Percentiles rank a stretch among this genome's conserved stretches.
Evolutionary conservation across 352 stramenopile species (phyloP).

Genomic region (Phytophthora colocasiae): DNA sequence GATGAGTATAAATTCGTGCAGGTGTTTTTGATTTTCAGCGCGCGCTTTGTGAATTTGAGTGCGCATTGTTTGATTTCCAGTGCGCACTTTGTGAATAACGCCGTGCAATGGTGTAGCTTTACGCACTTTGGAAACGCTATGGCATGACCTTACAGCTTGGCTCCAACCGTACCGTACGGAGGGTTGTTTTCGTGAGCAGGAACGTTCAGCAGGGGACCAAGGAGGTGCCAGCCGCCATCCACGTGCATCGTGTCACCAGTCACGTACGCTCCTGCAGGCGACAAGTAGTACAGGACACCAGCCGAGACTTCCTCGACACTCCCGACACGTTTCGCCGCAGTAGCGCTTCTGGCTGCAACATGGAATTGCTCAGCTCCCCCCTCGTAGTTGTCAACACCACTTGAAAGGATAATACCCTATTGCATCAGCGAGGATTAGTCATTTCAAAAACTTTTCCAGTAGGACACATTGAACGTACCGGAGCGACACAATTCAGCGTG

Average conservation of each 20-base stretch:
- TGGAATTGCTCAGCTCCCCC: slow-evolving; percentile 88
- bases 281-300: slow-evolving; percentile 91
- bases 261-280: slow-evolving; percentile 89
- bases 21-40: no score
- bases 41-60: no score
- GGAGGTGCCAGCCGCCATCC: slow-evolving; percentile 84
- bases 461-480: slow-evolving; percentile 40
- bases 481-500: slow-evolving; percentile 94
- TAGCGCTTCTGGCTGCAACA: slow-evolving; percentile 78
- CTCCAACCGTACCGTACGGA: slow-evolving; percentile 69
- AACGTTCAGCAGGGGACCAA: slow-evolving; percentile 78
- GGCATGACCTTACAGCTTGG: slow-evolving; percentile 8
- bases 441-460: slow-evolving; percentile 39
- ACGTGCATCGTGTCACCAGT: slow-evolving; percentile 91
- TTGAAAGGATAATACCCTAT: slow-evolving; percentile 83
- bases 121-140: no score
- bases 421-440: not conserved
- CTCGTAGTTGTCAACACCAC: slow-evolving; percentile 91
- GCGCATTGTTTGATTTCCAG: no score
- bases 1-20: no score
- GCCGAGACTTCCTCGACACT: slow-evolving; percentile 93
- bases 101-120: no score
- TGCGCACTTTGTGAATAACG: no score
- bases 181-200: slow-evolving; percentile 80
- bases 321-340: slow-evolving; percentile 87